These are phyloP conservation scores for Emergomyces orientalis DNA, from an alignment of 2,329 filamentous ascomycete genomes.

Conservation along the genomic window DNA sequence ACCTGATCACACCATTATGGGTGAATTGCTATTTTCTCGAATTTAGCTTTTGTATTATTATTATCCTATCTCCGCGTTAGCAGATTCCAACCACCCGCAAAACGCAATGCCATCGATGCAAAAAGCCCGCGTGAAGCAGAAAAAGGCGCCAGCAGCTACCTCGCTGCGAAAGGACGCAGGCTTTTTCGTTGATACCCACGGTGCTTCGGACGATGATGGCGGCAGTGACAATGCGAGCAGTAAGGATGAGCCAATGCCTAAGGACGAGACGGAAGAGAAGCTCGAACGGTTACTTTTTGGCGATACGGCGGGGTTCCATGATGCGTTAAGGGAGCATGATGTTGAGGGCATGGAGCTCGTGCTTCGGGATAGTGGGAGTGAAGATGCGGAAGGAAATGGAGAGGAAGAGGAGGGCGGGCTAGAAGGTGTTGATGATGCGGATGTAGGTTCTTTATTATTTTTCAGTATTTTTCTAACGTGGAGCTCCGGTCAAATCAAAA, in stretches of 20 bases:
- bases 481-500: not conserved
- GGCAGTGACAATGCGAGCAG: constrained; percentile 23
- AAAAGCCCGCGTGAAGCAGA: constrained; percentile 3
- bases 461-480: not conserved
- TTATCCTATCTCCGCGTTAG: not conserved
- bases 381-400: constrained; percentile 36
- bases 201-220: constrained; percentile 18
- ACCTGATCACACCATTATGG: not conserved
- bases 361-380: constrained; percentile 22
- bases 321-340: constrained; percentile 55
- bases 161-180: not conserved
- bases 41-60: not conserved
- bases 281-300: constrained; percentile 84
- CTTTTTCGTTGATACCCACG: constrained; percentile 1
- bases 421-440: constrained; percentile 63
- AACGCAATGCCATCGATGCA: constrained; percentile 1
- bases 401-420: constrained; percentile 43
- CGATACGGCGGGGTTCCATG: constrained; percentile 70
- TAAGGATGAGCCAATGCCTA: constrained; percentile 32
- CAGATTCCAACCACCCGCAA: not conserved
- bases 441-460: constrained; percentile 39
- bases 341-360: constrained; percentile 34
- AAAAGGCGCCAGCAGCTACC: not conserved
- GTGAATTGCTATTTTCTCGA: not conserved
- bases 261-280: constrained; percentile 75